Percentiles rank a stretch among this genome's conserved stretches.
These are phyloP conservation scores for Gastrolobium villosum DNA, from an alignment of 306 rosid genomes.

Conservation along the genomic window DNA sequence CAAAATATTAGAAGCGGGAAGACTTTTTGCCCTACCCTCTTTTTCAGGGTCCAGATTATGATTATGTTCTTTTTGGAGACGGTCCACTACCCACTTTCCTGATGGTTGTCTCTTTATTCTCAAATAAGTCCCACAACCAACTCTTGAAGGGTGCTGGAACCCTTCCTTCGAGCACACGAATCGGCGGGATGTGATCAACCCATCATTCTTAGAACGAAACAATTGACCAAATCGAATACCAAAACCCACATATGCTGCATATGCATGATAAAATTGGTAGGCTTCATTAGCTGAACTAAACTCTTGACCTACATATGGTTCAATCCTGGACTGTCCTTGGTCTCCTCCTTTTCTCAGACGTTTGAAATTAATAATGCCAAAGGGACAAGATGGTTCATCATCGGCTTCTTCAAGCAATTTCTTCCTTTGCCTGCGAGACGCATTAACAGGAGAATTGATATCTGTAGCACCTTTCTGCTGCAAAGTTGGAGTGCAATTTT, in stretches of 20 bases:
- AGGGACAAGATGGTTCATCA: constrained; percentile 63
- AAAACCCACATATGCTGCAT: constrained; percentile 81
- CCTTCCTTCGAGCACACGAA: constrained; percentile 98
- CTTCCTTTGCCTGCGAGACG: constrained; percentile 62
- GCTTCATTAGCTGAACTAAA: constrained; percentile 90
- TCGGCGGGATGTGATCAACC: constrained; percentile 82
- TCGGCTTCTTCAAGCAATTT: constrained; percentile 59
- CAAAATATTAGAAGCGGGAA: constrained; percentile 66
- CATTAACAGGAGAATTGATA: constrained; percentile 51
- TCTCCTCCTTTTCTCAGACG: constrained; percentile 66
- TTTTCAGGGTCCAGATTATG: constrained; percentile 70
- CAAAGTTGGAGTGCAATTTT: constrained; percentile 51
- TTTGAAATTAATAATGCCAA: constrained; percentile 70
- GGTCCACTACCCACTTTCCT: constrained; percentile 93
- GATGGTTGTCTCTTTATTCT: constrained; percentile 88
- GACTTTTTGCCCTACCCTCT: constrained; percentile 55
- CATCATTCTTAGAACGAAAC: constrained; percentile 92
- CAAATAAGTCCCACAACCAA: constrained; percentile 93
- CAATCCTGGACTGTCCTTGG: constrained; percentile 60
- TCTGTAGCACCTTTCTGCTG: constrained; percentile 53
- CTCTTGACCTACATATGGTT: constrained; percentile 79
- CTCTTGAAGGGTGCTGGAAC: constrained; percentile 95
- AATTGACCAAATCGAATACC: constrained; percentile 90
- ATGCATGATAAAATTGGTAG: constrained; percentile 80
- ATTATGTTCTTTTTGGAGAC: constrained; percentile 85